These are phyloP conservation scores for Insectozyma bohioensis DNA, from an alignment of 1,139 yeast species.

Conservation along the genomic window DNA sequence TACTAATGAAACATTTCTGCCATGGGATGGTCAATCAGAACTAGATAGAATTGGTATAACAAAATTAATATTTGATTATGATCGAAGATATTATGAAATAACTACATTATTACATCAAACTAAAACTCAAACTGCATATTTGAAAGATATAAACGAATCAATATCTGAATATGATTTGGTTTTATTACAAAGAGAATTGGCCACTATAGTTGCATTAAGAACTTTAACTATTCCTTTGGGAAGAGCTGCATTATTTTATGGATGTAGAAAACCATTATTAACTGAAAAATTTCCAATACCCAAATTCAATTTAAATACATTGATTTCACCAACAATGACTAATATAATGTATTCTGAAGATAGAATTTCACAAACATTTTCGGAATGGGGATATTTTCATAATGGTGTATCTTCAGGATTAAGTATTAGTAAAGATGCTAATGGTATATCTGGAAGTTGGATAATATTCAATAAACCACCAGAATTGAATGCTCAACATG, in stretches of 20 bases:
- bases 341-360: conserved; percentile 63
- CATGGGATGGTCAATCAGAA: conserved; percentile 71
- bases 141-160: conserved; percentile 31
- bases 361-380: conserved; percentile 46
- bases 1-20: conserved; percentile 46
- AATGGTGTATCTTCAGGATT: conserved; percentile 91
- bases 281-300: conserved; percentile 87
- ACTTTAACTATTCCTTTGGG: conserved; percentile 80
- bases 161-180: conserved; percentile 60
- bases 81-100: conserved; percentile 78
- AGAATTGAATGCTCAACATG: conserved; percentile 75
- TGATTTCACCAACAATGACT: conserved; percentile 65
- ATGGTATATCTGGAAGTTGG: conserved; percentile 88
- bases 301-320: conserved; percentile 65
- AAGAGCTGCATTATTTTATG: conserved; percentile 68
- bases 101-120: conserved; percentile 71
- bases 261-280: conserved; percentile 72
- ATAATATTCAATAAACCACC: conserved; percentile 82
- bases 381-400: conserved; percentile 89
- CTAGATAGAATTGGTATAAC: conserved; percentile 68
- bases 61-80: conserved; percentile 70
- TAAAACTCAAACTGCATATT: conserved; percentile 53
- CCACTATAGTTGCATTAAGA: conserved; percentile 63
- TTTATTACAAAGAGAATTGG: conserved; percentile 59
- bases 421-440: conserved; percentile 65